phyloP scores from a whole-genome alignment of 805 yeast species.

The Candida maesae region DNA sequence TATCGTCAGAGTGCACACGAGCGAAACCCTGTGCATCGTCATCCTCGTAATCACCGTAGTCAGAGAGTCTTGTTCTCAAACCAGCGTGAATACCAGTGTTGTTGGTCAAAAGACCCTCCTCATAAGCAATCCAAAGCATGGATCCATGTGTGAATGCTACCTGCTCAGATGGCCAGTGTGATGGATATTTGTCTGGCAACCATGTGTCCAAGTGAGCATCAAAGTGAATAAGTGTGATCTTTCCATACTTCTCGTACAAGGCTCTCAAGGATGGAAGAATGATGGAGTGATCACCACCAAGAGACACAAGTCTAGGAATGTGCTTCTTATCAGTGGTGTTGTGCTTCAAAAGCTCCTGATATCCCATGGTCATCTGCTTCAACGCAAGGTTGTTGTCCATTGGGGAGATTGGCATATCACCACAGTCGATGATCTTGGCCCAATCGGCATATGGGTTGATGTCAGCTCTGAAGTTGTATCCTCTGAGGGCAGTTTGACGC shows the following conservation, averaged over 20 bases:
- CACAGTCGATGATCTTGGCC: conserved; percentile 60
- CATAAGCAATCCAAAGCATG: conserved; percentile 67
- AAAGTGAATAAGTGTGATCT: conserved; percentile 70
- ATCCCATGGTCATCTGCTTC: conserved; percentile 55
- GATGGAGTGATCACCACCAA: conserved; percentile 85
- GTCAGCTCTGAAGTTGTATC: conserved; percentile 65
- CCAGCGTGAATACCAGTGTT: conserved; percentile 71
- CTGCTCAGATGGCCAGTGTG: conserved; percentile 51
- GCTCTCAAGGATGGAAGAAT: conserved; percentile 71
- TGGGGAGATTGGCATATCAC: conserved; percentile 66
- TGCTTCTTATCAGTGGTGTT: conserved; percentile 23
- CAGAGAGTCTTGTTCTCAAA: conserved; percentile 67
- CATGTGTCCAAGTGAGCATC: conserved; percentile 86
- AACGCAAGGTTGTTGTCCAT: conserved; percentile 63
- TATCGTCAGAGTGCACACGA: conserved; percentile 68
- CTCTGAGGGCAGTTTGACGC: conserved; percentile 64
- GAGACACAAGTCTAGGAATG: conserved; percentile 62
- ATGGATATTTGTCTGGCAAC: conserved; percentile 69
- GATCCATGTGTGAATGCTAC: conserved; percentile 76
- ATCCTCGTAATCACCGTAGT: conserved; percentile 59
- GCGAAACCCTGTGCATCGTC: conserved; percentile 68
- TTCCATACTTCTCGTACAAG: conserved; percentile 56
- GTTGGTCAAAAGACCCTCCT: conserved; percentile 55
- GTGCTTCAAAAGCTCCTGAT: conserved; percentile 47
- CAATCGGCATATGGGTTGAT: conserved; percentile 54